phyloP scores from a whole-genome alignment of 2,329 filamentous ascomycete species.

The Cordyceps javanica region DNA sequence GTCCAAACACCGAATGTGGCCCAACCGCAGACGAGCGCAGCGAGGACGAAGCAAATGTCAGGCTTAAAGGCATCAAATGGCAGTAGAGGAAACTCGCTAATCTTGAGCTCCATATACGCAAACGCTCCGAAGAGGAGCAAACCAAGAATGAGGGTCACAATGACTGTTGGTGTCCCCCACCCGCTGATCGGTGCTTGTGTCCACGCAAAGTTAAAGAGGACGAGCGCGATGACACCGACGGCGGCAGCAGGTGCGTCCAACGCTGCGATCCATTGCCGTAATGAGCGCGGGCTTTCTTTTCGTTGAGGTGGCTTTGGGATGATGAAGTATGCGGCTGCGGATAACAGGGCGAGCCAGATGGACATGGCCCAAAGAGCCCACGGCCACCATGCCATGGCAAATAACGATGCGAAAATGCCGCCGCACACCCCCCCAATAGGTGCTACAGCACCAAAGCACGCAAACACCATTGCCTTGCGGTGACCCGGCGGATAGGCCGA shows the following conservation, averaged over 20 bases:
- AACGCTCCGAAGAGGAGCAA: conserved; percentile 49
- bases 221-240: conserved; percentile 46
- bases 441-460: conserved; percentile 40
- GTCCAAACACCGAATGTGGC: conserved; percentile 47
- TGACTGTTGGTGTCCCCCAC: conserved; percentile 52
- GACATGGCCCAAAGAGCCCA: conserved; percentile 41
- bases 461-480: conserved; percentile 56
- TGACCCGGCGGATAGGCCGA: conserved; percentile 48
- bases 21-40: conserved; percentile 48
- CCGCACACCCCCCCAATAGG: conserved; percentile 41
- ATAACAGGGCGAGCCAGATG: conserved; percentile 28
- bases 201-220: conserved; percentile 62
- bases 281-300: conserved; percentile 6
- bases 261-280: conserved; percentile 19
- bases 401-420: conserved; percentile 33
- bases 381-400: conserved; percentile 41
- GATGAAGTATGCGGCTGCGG: conserved; percentile 24
- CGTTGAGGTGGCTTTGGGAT: conserved; percentile 27
- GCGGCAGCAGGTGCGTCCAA: conserved; percentile 35
- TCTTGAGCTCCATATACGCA: conserved; percentile 47
- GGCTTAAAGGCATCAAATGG: conserved; percentile 44
- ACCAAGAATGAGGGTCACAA: conserved; percentile 51
- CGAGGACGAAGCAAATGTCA: conserved; percentile 49
- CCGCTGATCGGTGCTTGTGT: conserved; percentile 57
- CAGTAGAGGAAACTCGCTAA: conserved; percentile 46